phyloP scores from a whole-genome alignment of 208 protist genomes.

The Trypanosomatidae sp. region DNA sequence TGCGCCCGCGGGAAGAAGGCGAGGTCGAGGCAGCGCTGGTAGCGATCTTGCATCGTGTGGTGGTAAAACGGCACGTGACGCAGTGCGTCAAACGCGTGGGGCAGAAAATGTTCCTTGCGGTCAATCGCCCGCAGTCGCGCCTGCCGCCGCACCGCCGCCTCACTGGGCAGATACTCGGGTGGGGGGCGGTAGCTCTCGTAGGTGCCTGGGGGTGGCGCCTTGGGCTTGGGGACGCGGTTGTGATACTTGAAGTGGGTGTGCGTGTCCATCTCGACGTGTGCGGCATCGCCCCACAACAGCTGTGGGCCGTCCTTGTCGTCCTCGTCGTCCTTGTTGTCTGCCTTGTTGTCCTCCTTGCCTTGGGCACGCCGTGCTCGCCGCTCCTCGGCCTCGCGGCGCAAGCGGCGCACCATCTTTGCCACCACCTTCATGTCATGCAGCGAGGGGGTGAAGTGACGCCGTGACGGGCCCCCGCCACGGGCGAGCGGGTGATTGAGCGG shows the following conservation, averaged over 20 bases:
- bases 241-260: constrained; percentile 82
- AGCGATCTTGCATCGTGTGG: constrained; percentile 95
- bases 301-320: constrained; percentile 16
- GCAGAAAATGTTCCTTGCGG: constrained; percentile 89
- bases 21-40: constrained; percentile 98
- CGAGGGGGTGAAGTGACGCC: constrained; percentile 71
- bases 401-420: constrained; percentile 78
- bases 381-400: constrained; percentile 42
- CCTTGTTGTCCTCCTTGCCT: constrained; percentile 9
- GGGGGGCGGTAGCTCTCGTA: constrained; percentile 98
- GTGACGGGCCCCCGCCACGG: constrained; percentile 67
- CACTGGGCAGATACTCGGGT: constrained; percentile 93
- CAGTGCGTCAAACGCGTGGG: constrained; percentile 86
- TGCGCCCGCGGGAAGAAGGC: constrained; percentile 94
- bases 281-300: constrained; percentile 72
- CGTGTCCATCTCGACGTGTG: constrained; percentile 71
- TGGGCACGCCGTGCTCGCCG: constrained; percentile 8
- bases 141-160: constrained; percentile 84
- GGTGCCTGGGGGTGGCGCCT: constrained; percentile 83
- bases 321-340: constrained; percentile 7
- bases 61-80: constrained; percentile 93
- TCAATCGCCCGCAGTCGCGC: constrained; percentile 81
- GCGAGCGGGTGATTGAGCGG: constrained; percentile 88
- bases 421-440: constrained; percentile 87
- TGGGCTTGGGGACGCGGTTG: constrained; percentile 73